Evolutionary conservation across 129 eudicot species (phyloP).

Genomic region (Pseudognaphalium luteoalbum): DNA sequence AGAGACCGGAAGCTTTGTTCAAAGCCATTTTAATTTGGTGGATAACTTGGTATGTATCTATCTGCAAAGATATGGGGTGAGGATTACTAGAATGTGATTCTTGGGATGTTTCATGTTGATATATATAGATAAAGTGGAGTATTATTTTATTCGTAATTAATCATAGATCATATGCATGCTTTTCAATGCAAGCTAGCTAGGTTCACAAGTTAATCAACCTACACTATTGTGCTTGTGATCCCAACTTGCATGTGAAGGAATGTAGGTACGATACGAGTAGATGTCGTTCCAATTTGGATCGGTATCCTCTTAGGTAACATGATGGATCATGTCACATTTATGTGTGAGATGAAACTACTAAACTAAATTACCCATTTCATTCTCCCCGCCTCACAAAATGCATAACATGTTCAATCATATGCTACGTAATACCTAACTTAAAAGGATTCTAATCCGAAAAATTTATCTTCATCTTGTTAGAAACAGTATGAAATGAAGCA

Average conservation of each 20-base stretch:
- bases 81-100: conserved; percentile 3
- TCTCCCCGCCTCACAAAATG: no score
- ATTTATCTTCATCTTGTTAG: conserved; percentile 14
- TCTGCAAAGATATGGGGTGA: conserved; percentile 27
- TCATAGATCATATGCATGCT: neutral
- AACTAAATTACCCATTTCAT: no score
- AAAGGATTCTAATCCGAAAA: no score
- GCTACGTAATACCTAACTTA: no score
- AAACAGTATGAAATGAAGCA: neutral
- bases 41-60: neutral
- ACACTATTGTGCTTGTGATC: neutral
- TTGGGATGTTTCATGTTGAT: conserved; percentile 33
- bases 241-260: conserved; percentile 29
- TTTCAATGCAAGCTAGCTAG: neutral
- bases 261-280: neutral
- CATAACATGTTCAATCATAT: no score
- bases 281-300: no score
- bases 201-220: neutral
- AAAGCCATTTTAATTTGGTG: conserved; percentile 49
- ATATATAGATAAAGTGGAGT: conserved; percentile 30
- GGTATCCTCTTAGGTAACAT: no score
- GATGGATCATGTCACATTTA: no score
- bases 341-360: no score
- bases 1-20: conserved; percentile 38
- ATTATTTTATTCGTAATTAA: conserved; percentile 13